Percentiles rank a stretch among this genome's conserved stretches.
phyloP scores from a whole-genome alignment of 1,139 yeast genomes.

The Diutina scorzettiae region DNA sequence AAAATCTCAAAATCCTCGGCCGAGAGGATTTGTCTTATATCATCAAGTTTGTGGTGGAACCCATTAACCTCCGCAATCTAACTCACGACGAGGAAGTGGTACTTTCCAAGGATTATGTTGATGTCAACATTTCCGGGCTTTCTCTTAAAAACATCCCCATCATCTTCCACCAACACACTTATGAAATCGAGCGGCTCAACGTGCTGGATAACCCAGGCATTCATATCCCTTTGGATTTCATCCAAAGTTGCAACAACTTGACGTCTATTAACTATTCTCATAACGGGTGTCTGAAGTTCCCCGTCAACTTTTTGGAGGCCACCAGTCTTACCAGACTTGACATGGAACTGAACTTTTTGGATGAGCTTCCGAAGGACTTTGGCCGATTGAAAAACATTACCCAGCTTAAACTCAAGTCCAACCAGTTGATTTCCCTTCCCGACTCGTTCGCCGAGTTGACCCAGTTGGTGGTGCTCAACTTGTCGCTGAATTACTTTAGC shows the following conservation, averaged over 20 bases:
- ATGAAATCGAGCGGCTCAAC: conserved; percentile 71
- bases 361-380: conserved; percentile 46
- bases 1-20: conserved; percentile 68
- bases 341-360: conserved; percentile 67
- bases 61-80: conserved; percentile 56
- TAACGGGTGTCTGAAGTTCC: conserved; percentile 67
- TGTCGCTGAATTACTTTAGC: conserved; percentile 71
- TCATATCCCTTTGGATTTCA: conserved; percentile 71
- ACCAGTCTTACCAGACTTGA: conserved; percentile 57
- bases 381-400: conserved; percentile 43
- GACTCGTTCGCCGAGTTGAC: conserved; percentile 43
- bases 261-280: conserved; percentile 55
- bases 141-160: conserved; percentile 80
- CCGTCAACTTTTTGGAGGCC: conserved; percentile 61
- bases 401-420: conserved; percentile 53
- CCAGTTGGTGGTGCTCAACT: conserved; percentile 48
- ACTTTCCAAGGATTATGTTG: conserved; percentile 54
- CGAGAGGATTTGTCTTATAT: conserved; percentile 80
- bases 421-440: conserved; percentile 61
- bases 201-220: conserved; percentile 84
- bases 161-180: conserved; percentile 67
- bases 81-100: conserved; percentile 56
- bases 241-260: conserved; percentile 69
- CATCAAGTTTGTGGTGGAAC: conserved; percentile 74
- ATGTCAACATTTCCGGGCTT: conserved; percentile 64